Percentiles rank a stretch among this genome's conserved stretches.
Conservation (phyloP, 805 yeast genomes). For the Saccharomyces kudriavzevii region DNA sequence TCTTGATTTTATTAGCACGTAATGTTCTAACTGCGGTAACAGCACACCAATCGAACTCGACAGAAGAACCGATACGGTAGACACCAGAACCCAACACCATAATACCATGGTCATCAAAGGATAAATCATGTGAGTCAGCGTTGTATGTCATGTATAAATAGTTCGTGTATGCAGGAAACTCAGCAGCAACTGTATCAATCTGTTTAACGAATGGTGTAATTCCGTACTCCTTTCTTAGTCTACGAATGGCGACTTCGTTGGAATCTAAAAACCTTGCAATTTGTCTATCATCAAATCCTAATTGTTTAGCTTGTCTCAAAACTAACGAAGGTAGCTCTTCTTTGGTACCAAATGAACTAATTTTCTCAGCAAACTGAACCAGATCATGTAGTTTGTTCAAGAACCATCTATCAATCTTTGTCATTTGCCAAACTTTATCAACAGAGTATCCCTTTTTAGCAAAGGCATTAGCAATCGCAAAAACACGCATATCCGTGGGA, state of each 20-base stretch:
- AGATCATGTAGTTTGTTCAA: constrained; percentile 74
- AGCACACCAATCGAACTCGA: constrained; percentile 99
- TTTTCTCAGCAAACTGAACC: constrained; percentile 59
- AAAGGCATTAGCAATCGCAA: constrained; percentile 93
- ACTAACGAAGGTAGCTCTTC: constrained; percentile 51
- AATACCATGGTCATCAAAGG: constrained; percentile 86
- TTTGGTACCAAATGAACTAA: constrained; percentile 47
- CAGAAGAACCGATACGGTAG: constrained; percentile 97
- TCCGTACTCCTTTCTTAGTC: constrained; percentile 79
- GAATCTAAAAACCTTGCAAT: constrained; percentile 82
- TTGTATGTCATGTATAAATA: constrained; percentile 91
- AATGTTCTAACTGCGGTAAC: constrained; percentile 92
- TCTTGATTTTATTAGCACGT: constrained; percentile 76
- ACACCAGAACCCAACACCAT: constrained; percentile 98
- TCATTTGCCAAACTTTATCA: constrained; percentile 82
- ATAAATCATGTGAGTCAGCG: constrained; percentile 78
- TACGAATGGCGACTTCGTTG: constrained; percentile 87
- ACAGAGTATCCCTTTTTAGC: constrained; percentile 74
- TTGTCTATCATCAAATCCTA: constrained; percentile 95
- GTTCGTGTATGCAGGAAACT: constrained; percentile 94
- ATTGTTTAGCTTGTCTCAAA: constrained; percentile 83
- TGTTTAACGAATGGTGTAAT: constrained; percentile 89
- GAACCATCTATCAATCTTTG: constrained; percentile 95
- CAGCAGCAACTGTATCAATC: constrained; percentile 98
- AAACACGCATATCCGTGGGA: constrained; percentile 94